Evolutionary conservation across 352 stramenopile species (phyloP), one percentile per base, ranked within the genome.

Genomic region (Phytophthora sp.): DNA sequence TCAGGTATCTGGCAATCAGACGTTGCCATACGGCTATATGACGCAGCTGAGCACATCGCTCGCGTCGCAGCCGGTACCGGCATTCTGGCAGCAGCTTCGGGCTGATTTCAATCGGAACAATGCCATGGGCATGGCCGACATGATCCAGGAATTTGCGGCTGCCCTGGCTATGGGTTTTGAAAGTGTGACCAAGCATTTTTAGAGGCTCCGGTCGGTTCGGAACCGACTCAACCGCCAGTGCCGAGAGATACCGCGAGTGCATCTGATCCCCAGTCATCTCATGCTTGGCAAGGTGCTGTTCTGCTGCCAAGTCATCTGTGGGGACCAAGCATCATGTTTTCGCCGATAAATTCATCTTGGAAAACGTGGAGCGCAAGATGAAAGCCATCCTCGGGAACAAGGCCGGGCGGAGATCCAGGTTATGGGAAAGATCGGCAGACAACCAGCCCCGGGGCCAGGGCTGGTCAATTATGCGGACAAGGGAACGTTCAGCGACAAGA

Each of bases 311-410:
- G 9, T 15, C 42, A 51, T 4, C 12, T 51, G 6, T 51, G 42
- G 42, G 42, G 11, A 0, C 7, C 42, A 21, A 35, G 42, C 23
- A 23, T 51, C 12, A 9, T 23, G 3, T 51, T 33, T n/a, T 23
- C 23, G 13, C 42, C 24, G 42, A 51, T 0, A 13, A 52, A 24
- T 53, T 46, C 7, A 53, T 41, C 0, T 53, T 53, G 41, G 39
- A 52, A 31, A 52, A 61, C 18, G 11, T 53, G 54, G 41, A 53
- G 20, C 42, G 35, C 5, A 61, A 61, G 13, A 46, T 61, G 39
- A 61, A 45, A 29, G 15, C n/a, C 3, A 45, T 53, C 20, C 46
- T 51, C 11, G 54, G 39, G 1, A 51, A 31, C 29, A 61, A 61
- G 53, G 36, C 8, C 6, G 21, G 51, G 7, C 24, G 6, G 24